These are phyloP conservation scores for Penicillium simplicissimum DNA, from an alignment of 495 filamentous ascomycete genomes.

Conservation along the genomic window DNA sequence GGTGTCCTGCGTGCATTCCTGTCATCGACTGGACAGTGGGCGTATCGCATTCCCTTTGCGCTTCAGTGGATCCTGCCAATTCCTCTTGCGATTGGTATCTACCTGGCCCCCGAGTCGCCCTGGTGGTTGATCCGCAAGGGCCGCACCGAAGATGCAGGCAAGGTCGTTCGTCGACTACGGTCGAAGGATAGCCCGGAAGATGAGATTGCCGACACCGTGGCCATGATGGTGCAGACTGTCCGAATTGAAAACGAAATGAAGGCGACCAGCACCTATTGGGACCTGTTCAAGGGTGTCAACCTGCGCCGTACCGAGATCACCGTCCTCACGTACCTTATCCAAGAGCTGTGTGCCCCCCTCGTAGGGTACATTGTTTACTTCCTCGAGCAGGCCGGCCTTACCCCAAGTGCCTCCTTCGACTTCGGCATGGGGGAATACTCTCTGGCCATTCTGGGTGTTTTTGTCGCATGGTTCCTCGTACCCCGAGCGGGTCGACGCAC, in stretches of 20 bases:
- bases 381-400: slow-evolving; percentile 63
- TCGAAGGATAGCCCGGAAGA: slow-evolving; percentile 53
- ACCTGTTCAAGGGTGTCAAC: slow-evolving; percentile 69
- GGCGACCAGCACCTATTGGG: slow-evolving; percentile 56
- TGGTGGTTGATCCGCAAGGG: slow-evolving; percentile 74
- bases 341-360: slow-evolving; percentile 68
- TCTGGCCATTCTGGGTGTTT: slow-evolving; percentile 63
- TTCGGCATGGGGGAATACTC: slow-evolving; percentile 65
- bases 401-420: slow-evolving; percentile 54
- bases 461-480: slow-evolving; percentile 67
- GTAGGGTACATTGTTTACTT: slow-evolving; percentile 71
- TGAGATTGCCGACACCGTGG: slow-evolving; percentile 63
- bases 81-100: slow-evolving; percentile 61
- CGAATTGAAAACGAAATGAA: slow-evolving; percentile 63
- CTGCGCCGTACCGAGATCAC: slow-evolving; percentile 67
- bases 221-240: slow-evolving; percentile 75
- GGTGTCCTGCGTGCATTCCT: slow-evolving; percentile 63
- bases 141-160: slow-evolving; percentile 57
- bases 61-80: slow-evolving; percentile 75
- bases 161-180: slow-evolving; percentile 58
- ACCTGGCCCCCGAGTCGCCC: slow-evolving; percentile 67
- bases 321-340: slow-evolving; percentile 67
- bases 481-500: slow-evolving; percentile 64
- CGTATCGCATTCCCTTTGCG: slow-evolving; percentile 62
- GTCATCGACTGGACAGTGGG: slow-evolving; percentile 51